Percentiles rank a stretch among this genome's conserved stretches.
Conservation (phyloP, 78 protist genomes). For the Chrysochromulina parva region DNA sequence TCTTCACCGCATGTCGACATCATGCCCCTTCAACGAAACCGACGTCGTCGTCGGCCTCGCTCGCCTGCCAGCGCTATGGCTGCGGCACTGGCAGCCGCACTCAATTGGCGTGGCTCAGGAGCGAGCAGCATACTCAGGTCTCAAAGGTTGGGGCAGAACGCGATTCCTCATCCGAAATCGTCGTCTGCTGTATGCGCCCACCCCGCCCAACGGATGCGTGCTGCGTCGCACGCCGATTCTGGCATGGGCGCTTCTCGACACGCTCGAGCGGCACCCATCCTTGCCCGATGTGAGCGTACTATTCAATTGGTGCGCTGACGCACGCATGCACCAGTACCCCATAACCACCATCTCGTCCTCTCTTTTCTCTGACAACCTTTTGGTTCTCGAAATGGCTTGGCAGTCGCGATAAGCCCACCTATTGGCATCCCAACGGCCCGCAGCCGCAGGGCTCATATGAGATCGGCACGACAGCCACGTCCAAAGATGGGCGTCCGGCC, state of each 20-base stretch:
- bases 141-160: conserved; percentile 4
- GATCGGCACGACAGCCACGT: neutral
- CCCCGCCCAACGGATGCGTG: neutral
- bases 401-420: neutral
- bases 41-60: neutral
- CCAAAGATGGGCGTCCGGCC: neutral
- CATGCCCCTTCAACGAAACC: too few species aligned
- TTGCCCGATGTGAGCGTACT: neutral
- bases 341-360: too few species aligned
- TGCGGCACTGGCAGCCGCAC: neutral
- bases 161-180: neutral
- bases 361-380: too few species aligned
- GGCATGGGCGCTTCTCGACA: conserved; percentile 11
- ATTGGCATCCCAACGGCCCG: too few species aligned
- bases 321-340: too few species aligned
- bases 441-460: too few species aligned
- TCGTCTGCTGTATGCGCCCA: neutral
- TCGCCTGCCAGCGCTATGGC: neutral
- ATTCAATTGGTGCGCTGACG: neutral
- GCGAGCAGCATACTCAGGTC: neutral
- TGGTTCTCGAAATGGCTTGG: neutral
- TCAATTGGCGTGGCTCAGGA: neutral
- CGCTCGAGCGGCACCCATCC: neutral
- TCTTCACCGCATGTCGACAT: too few species aligned
- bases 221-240: conserved; percentile 21